phyloP scores from a whole-genome alignment of 2,329 filamentous ascomycete genomes.

The Arthroderma sp. region DNA sequence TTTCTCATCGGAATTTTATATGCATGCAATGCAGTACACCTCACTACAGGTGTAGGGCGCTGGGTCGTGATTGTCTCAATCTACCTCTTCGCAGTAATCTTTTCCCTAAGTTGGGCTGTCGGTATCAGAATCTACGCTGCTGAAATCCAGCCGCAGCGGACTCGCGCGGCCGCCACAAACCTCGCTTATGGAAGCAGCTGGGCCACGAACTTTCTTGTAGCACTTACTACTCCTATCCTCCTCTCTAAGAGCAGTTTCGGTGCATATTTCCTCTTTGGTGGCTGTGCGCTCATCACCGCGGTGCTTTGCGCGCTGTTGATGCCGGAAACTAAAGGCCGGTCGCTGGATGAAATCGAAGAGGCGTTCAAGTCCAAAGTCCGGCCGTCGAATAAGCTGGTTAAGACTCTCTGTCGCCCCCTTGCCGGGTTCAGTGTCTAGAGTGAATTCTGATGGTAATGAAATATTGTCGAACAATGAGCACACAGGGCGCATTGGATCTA shows the following conservation, averaged over 20 bases:
- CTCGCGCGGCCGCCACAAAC: constrained; percentile 42
- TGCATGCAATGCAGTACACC: constrained; percentile 19
- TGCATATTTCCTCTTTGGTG: constrained; percentile 36
- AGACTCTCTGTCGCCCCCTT: too few relatives aligned
- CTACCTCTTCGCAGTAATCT: constrained; percentile 17
- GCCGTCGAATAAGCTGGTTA: too few relatives aligned
- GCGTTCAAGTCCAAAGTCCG: constrained; percentile 21
- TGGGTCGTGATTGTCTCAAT: constrained; percentile 20
- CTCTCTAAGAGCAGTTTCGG: constrained; percentile 31
- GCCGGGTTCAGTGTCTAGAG: too few relatives aligned
- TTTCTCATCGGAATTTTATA: constrained; percentile 23
- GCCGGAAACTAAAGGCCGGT: constrained; percentile 38
- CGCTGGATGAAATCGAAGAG: constrained; percentile 38
- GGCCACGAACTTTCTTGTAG: constrained; percentile 33
- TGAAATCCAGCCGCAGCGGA: constrained; percentile 45
- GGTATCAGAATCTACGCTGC: constrained; percentile 43
- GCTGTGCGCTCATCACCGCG: constrained; percentile 27
- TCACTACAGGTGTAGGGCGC: constrained; percentile 16
- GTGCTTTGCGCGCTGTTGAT: constrained; percentile 32
- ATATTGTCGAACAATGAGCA: too few relatives aligned
- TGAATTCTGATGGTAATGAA: too few relatives aligned
- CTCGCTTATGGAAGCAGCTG: constrained; percentile 42
- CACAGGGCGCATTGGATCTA: too few relatives aligned
- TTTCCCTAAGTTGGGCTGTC: constrained; percentile 39
- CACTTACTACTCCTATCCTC: constrained; percentile 32